Percentiles rank a stretch among this genome's conserved stretches.
These are phyloP conservation scores for Leccinum obscurum DNA, from an alignment of 768 basidiomycete species.

Conservation along the genomic window DNA sequence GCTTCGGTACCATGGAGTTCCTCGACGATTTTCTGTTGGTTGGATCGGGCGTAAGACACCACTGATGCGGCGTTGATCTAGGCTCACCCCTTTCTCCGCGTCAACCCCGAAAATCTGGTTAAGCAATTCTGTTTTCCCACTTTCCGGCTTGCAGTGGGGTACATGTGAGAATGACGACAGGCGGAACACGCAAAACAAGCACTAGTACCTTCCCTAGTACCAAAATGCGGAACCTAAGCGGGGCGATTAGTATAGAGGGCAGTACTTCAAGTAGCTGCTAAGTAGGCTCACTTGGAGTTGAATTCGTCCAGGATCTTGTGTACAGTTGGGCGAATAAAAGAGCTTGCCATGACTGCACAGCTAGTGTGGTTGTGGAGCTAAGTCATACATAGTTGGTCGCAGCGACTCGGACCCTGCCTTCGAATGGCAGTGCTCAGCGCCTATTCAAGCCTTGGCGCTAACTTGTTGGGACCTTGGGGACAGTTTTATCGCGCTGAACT, in stretches of 20 bases:
- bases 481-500: too few species aligned
- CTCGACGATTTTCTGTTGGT: neutral
- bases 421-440: neutral
- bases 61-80: neutral
- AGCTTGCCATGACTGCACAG: constrained; percentile 1
- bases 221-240: constrained; percentile 4
- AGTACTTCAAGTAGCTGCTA: neutral
- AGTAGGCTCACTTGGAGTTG: neutral
- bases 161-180: neutral
- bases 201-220: constrained; percentile 8
- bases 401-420: neutral
- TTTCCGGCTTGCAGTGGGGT: neutral
- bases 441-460: neutral
- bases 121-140: constrained; percentile 6
- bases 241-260: neutral
- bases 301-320: neutral
- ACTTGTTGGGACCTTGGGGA: neutral
- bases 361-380: neutral
- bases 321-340: neutral
- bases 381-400: neutral
- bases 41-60: neutral
- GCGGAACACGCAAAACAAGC: neutral
- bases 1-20: neutral
- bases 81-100: neutral
- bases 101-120: constrained; percentile 7